phyloP scores from a whole-genome alignment of 2,329 filamentous ascomycete genomes.

The Botrytis hyacinthi region DNA sequence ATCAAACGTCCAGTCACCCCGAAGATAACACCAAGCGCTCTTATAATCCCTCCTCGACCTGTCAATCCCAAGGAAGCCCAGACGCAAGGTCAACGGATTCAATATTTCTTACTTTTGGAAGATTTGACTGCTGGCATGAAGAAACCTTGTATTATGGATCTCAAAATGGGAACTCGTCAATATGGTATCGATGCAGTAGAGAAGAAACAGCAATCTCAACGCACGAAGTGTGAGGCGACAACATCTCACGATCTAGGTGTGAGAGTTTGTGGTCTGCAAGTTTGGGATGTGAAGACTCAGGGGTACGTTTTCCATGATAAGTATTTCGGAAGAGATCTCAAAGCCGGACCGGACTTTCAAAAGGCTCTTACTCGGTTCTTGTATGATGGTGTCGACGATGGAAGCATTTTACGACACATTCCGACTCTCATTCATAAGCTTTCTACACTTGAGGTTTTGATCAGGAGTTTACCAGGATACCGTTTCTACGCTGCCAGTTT shows the following conservation, averaged over 20 bases:
- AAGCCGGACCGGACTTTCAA: constrained; percentile 85
- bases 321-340: constrained; percentile 87
- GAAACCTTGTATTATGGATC: constrained; percentile 90
- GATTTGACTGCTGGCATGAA: constrained; percentile 97
- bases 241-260: constrained; percentile 91
- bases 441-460: constrained; percentile 76
- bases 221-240: constrained; percentile 86
- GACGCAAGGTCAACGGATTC: constrained; percentile 65
- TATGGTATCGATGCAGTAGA: constrained; percentile 89
- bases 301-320: constrained; percentile 97
- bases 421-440: constrained; percentile 84
- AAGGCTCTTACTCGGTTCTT: constrained; percentile 84
- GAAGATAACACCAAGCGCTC: not conserved
- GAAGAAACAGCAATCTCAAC: constrained; percentile 91
- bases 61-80: constrained; percentile 77
- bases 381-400: constrained; percentile 80
- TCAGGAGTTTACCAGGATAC: constrained; percentile 76
- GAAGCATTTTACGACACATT: constrained; percentile 81
- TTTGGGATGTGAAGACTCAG: constrained; percentile 83
- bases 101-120: constrained; percentile 90
- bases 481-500: constrained; percentile 94
- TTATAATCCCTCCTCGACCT: constrained; percentile 48
- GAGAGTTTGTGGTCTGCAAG: constrained; percentile 90
- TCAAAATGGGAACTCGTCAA: constrained; percentile 98
- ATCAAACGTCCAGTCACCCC: not conserved